Percentiles rank a stretch among this genome's conserved stretches.
Conservation (phyloP, 768 basidiomycete species). For the Saitozyma sp. region DNA sequence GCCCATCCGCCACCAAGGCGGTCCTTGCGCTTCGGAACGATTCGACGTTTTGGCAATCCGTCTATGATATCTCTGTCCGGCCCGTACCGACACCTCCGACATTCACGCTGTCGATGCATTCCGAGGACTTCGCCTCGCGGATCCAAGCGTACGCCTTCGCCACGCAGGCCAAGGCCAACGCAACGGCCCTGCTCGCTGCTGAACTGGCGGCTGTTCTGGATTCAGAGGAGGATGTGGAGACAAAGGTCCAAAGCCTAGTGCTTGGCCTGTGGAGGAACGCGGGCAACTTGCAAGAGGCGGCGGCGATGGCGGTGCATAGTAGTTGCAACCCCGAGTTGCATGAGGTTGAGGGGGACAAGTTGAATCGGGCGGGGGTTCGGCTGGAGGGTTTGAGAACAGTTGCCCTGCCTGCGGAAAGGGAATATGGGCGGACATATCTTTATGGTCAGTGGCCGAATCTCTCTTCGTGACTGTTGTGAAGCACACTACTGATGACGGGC, state of each 20-base stretch:
- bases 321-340: conserved; percentile 73
- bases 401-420: conserved; percentile 66
- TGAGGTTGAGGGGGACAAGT: conserved; percentile 60
- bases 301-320: conserved; percentile 69
- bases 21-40: conserved; percentile 63
- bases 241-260: conserved; percentile 24
- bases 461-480: not conserved
- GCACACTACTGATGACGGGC: not conserved
- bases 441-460: conserved; percentile 62
- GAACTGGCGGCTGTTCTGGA: conserved; percentile 27
- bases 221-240: conserved; percentile 24
- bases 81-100: conserved; percentile 71
- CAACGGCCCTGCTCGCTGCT: conserved; percentile 29
- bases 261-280: conserved; percentile 33
- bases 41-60: conserved; percentile 67
- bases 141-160: conserved; percentile 35
- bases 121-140: conserved; percentile 29
- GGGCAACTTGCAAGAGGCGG: conserved; percentile 57
- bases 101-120: conserved; percentile 36
- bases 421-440: conserved; percentile 75
- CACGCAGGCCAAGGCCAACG: conserved; percentile 39
- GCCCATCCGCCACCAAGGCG: conserved; percentile 76
- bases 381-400: conserved; percentile 67
- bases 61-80: conserved; percentile 64
- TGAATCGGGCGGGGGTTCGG: conserved; percentile 60